These are phyloP conservation scores for Spinellus fusiger DNA, from an alignment of 192 early-diverging fungal genomes.

Conservation along the genomic window DNA sequence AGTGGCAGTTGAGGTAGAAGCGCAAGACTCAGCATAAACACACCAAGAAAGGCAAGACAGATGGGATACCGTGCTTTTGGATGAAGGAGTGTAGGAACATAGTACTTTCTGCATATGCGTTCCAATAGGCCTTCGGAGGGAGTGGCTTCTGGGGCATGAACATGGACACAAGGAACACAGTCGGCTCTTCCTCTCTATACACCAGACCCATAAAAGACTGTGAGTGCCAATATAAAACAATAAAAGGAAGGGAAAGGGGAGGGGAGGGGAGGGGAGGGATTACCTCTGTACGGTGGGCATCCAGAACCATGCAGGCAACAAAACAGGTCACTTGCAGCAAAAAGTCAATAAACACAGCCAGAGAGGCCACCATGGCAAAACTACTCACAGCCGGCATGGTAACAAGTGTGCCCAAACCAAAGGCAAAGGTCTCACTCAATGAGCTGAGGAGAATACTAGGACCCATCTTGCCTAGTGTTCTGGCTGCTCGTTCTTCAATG, in stretches of 20 bases:
- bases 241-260: no score
- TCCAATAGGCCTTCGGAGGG: conserved; percentile 45
- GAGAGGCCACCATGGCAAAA: conserved; percentile 60
- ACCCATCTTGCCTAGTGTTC: conserved; percentile 53
- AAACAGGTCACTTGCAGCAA: conserved; percentile 60
- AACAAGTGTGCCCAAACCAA: conserved; percentile 54
- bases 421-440: conserved; percentile 56
- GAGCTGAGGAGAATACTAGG: conserved; percentile 57
- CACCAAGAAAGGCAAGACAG: conserved; percentile 42
- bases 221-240: no score
- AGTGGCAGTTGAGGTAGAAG: conserved; percentile 44
- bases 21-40: conserved; percentile 41
- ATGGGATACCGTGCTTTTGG: conserved; percentile 36
- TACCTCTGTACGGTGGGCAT: conserved; percentile 50
- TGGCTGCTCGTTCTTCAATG: conserved; percentile 53
- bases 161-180: conserved; percentile 46
- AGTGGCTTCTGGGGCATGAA: conserved; percentile 36
- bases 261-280: no score
- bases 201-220: no score
- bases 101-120: conserved; percentile 41
- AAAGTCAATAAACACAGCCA: conserved; percentile 59
- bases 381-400: conserved; percentile 65
- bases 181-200: conserved; percentile 39
- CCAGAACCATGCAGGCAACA: conserved; percentile 50
- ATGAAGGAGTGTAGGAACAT: conserved; percentile 47